These are phyloP conservation scores for Lactarius deliciosus DNA, from an alignment of 768 basidiomycete species.

Conservation along the genomic window DNA sequence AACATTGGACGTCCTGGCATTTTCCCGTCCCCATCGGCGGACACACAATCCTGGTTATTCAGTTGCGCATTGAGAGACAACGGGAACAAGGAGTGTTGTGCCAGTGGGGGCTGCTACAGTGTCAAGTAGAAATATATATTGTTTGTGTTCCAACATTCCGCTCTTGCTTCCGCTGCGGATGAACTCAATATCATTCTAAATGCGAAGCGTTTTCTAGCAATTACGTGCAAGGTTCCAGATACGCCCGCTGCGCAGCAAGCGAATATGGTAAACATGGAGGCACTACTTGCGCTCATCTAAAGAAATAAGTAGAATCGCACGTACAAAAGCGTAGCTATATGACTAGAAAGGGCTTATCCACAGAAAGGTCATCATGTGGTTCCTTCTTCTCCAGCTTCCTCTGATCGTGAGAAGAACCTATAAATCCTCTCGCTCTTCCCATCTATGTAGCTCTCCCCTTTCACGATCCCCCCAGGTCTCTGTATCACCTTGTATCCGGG, in stretches of 20 bases:
- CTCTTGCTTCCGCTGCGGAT: neutral
- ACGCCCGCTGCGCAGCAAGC: no score
- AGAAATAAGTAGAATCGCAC: neutral
- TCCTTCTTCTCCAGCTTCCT: neutral
- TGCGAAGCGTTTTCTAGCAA: neutral
- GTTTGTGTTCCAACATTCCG: no score
- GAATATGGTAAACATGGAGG: no score
- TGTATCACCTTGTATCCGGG: neutral
- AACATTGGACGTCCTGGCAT: neutral
- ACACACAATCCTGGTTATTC: neutral
- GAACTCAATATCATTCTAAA: neutral
- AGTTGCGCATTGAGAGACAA: neutral
- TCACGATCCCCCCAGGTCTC: neutral
- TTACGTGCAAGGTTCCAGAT: no score
- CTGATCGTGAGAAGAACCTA: no score
- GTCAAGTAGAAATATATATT: neutral
- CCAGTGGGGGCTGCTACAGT: neutral
- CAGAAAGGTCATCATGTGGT: no score
- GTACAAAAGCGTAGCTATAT: no score
- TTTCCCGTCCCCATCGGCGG: neutral
- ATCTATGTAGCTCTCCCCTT: constrained; percentile 14
- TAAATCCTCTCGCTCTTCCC: constrained; percentile 1
- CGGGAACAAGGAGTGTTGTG: no score
- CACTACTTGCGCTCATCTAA: neutral
- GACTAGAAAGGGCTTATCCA: no score